Conservation (phyloP, 805 yeast species). For the Pichia californica region DNA sequence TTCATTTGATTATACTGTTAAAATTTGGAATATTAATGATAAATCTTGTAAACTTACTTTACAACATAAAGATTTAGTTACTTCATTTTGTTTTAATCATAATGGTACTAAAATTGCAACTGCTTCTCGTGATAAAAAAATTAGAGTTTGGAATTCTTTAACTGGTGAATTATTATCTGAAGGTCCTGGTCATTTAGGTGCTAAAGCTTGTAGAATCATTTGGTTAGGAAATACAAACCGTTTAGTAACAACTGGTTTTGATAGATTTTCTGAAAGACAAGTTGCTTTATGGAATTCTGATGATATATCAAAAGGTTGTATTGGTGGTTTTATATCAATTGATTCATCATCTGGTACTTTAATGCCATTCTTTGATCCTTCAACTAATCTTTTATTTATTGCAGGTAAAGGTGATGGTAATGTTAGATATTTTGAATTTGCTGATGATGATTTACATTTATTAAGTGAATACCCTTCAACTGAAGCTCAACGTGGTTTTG, state of each 20-base stretch:
- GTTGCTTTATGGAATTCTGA: constrained; percentile 88
- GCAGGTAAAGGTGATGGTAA: constrained; percentile 99
- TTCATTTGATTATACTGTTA: constrained; percentile 85
- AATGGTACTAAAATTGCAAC: constrained; percentile 86
- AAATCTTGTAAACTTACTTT: constrained; percentile 68
- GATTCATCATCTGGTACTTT: constrained; percentile 91
- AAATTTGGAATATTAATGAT: constrained; percentile 80
- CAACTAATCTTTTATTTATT: constrained; percentile 71
- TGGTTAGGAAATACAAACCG: constrained; percentile 90
- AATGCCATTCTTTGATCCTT: constrained; percentile 84
- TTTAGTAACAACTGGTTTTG: constrained; percentile 89
- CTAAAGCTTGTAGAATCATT: constrained; percentile 78
- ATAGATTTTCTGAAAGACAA: constrained; percentile 89
- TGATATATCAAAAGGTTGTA: constrained; percentile 70
- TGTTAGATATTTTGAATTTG: constrained; percentile 87
- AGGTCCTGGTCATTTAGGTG: constrained; percentile 89
- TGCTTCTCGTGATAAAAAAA: constrained; percentile 81
- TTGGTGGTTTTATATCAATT: constrained; percentile 80
- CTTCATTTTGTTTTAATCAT: constrained; percentile 88
- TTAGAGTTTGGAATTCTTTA: constrained; percentile 89
- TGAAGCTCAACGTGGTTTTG: constrained; percentile 95
- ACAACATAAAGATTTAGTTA: constrained; percentile 83
- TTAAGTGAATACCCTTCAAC: constrained; percentile 85
- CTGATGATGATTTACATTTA: constrained; percentile 73
- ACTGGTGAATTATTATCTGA: constrained; percentile 68